Conservation (phyloP, 1,139 yeast species). For the Sugiyamaella pinicola region DNA sequence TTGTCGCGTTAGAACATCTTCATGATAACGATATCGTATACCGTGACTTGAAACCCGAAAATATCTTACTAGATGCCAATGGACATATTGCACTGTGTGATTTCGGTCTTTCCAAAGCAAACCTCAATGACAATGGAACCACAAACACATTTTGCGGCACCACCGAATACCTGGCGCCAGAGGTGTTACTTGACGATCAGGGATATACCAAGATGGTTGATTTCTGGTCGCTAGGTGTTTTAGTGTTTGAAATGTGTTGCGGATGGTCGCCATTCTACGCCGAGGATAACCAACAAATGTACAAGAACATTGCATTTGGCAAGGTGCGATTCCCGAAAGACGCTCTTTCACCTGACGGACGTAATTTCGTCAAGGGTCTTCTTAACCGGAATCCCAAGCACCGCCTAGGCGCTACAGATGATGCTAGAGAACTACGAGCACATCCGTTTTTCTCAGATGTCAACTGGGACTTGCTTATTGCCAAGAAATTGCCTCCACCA, state of each 20-base stretch:
- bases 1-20: constrained; percentile 85
- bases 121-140: constrained; percentile 81
- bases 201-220: constrained; percentile 96
- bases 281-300: constrained; percentile 97
- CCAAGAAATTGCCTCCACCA: constrained; percentile 94
- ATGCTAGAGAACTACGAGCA: constrained; percentile 86
- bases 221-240: constrained; percentile 97
- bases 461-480: constrained; percentile 79
- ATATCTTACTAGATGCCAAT: constrained; percentile 88
- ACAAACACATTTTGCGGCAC: constrained; percentile 98
- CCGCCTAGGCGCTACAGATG: constrained; percentile 86
- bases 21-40: constrained; percentile 93
- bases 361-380: constrained; percentile 91
- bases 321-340: constrained; percentile 96
- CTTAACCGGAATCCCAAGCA: constrained; percentile 94
- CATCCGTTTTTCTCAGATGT: constrained; percentile 90
- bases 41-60: constrained; percentile 94
- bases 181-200: constrained; percentile 84
- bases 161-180: constrained; percentile 96
- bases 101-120: constrained; percentile 94
- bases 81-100: constrained; percentile 97
- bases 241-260: constrained; percentile 94
- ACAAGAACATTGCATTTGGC: constrained; percentile 96
- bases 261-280: constrained; percentile 99
- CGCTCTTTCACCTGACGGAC: constrained; percentile 85